A percentile compares a stretch with the other conserved stretches of the same genome.
phyloP scores from a whole-genome alignment of 163 green algal genomes.

The Scenedesmus sp. region DNA sequence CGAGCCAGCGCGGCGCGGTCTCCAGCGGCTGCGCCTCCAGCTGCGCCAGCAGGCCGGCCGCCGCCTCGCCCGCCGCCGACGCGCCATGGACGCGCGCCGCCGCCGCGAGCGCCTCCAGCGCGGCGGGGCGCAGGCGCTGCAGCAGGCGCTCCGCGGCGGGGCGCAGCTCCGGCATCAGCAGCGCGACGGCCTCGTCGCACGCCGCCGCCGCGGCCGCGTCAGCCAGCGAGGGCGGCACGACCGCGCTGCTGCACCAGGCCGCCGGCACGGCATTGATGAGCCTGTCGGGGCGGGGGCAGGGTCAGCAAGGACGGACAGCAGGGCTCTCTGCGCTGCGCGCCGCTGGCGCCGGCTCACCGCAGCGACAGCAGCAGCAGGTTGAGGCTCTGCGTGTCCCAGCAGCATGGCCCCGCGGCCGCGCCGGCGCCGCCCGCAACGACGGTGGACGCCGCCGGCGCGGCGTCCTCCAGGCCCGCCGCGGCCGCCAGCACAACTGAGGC shows the following conservation, averaged over 20 bases:
- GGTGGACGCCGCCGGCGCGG: background rate
- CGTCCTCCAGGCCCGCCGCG: background rate
- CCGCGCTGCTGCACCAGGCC: slow-evolving; percentile 3
- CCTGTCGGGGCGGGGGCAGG: background rate
- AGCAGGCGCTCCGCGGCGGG: slow-evolving; percentile 37
- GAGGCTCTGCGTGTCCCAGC: slow-evolving; percentile 27
- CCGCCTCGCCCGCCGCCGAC: slow-evolving; percentile 17
- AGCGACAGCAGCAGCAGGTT: slow-evolving; percentile 36
- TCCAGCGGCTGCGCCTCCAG: slow-evolving; percentile 7
- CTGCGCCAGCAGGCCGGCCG: slow-evolving; percentile 1
- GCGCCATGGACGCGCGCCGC: slow-evolving; percentile 1
- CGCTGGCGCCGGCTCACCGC: slow-evolving; percentile 24
- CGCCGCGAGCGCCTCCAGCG: slow-evolving; percentile 7
- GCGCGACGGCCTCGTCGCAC: slow-evolving; percentile 40
- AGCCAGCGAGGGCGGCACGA: slow-evolving; percentile 46
- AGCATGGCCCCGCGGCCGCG: slow-evolving; percentile 6
- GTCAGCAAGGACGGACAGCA: background rate
- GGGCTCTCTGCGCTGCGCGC: too few species aligned
- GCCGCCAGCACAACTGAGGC: slow-evolving; percentile 2
- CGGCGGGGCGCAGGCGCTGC: slow-evolving; percentile 45
- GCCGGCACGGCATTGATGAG: slow-evolving; percentile 12
- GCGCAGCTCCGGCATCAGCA: slow-evolving; percentile 39
- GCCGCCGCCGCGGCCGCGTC: slow-evolving; percentile 50
- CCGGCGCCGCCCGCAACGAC: background rate
- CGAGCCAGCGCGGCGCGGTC: background rate